Evolutionary conservation across 1,284 basidiomycete species (phyloP), one percentile per base, ranked within the genome.

Genomic region (Singerocomus rubriflavus): DNA sequence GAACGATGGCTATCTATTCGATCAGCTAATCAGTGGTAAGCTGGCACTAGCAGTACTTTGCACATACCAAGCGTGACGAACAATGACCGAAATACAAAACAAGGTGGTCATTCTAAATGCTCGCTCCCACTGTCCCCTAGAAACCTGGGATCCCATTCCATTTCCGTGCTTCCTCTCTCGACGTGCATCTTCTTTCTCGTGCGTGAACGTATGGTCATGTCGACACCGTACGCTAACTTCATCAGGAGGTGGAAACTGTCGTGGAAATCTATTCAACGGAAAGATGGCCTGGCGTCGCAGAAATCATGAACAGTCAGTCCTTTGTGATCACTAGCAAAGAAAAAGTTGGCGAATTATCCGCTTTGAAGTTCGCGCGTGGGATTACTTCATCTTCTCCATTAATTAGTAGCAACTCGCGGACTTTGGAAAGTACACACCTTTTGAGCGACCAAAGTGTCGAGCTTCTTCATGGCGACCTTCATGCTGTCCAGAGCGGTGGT

Each of bases 351-450:
- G 21, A 21, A 21, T 21, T 21, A 21, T 21, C 21, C 21, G 21
- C 21, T 21, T 21, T 21, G 21, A 21, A 21, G 21, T 21, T 21
- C 21, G 21, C 21, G 21, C 21, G 21, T 21, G 21, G 21, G 21
- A 21, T 21, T 21, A 21, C 21, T 21, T 21, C 21, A 21, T 21
- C 21, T 21, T 21, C 21, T 21, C 21, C 21, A 21, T 21, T 21
- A 21, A 21, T 21, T 21, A 21, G 21, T 21, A 21, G 21, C 21
- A 16, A 38, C 21, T 48, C 61, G 59, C 59, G 59, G 61, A 60
- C 47, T 55, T 57, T 21, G 31, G 9, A 51, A 57, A 54, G 44
- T 11, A 26, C 16, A 11, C 12, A 8, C 10, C 16, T 10, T 41
- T 17, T 14, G 7, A 32, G 7, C 11, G 26, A 37, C 14, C 31